Evolutionary conservation across 2,329 filamentous ascomycete genomes (phyloP), one percentile per base, ranked within the genome.

Genomic region (Trichoderma koningii): DNA sequence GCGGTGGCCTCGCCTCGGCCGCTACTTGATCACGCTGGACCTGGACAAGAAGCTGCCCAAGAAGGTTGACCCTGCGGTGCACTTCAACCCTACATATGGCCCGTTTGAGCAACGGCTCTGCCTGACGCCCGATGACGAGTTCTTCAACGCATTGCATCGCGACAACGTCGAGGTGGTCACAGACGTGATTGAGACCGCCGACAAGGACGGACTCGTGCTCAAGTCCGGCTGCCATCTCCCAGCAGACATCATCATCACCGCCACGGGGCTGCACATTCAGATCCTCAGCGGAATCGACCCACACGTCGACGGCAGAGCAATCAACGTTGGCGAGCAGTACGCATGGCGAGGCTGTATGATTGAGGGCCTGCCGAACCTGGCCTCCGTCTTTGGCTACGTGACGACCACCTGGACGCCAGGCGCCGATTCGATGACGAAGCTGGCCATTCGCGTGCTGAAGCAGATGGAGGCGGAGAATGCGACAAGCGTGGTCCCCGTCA

Each of bases 51-150:
- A 80, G 47, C 79, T 92, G 0, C 88, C 89, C 0, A 72, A 74
- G 7, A 75, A 78, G 19, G 75, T 87, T 42, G 81, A 85, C 3
- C 74, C 83, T 47, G 82, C 88, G 63, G 81, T 85, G 1, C 85
- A 91, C 73, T 91, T 91, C 75, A 84, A 82, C 7, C 88, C 88
- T 0, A 74, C 73, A 2, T 90, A 91, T 70, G 81, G 84, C 45
- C 88, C 88, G 0, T 89, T 90, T 82, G 83, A 92, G 63, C 91
- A 96, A 74, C 85, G 92, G 0, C 78, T 95, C 7, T 95, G 92
- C 71, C 79, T 92, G 66, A 88, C 76, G 19, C 83, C 82, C 0
- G 79, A 83, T 56, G 83, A 80, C 10, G 85, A 87, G 70, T 87
- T 87, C 70, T 87, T 82, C 75, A 73, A 80, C 52, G 78, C 81